A percentile compares a stretch with the other conserved stretches of the same genome.
phyloP scores from a whole-genome alignment of 495 filamentous ascomycete species.

The Neurospora sp. region DNA sequence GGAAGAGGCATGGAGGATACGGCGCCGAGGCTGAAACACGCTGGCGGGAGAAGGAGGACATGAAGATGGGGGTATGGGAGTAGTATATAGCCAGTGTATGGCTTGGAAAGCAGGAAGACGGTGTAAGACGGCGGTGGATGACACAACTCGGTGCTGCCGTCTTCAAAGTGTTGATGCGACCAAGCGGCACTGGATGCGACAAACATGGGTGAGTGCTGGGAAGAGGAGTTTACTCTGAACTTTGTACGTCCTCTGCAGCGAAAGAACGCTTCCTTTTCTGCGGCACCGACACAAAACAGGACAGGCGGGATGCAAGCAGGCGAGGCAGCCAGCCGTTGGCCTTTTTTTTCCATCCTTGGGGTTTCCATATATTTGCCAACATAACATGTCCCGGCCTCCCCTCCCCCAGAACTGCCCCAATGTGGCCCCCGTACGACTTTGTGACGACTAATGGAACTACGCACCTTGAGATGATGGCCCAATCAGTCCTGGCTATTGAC shows the following conservation, averaged over 20 bases:
- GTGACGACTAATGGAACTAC: background rate
- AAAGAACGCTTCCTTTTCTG: background rate
- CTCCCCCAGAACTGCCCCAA: background rate
- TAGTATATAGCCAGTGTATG: background rate
- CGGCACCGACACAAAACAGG: background rate
- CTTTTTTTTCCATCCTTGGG: background rate
- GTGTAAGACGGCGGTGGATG: background rate
- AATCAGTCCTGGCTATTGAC: background rate
- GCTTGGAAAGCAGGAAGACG: background rate
- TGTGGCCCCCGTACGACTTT: background rate
- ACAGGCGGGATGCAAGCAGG: background rate
- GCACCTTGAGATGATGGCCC: background rate
- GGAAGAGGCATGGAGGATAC: background rate
- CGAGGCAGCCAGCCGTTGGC: background rate
- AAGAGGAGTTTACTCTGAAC: background rate
- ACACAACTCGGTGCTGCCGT: background rate
- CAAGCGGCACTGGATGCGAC: background rate
- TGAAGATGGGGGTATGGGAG: background rate
- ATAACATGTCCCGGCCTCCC: background rate
- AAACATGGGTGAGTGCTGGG: background rate
- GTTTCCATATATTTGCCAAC: background rate
- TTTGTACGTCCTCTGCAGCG: background rate
- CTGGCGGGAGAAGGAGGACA: background rate
- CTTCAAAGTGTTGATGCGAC: background rate
- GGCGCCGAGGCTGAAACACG: background rate